These are phyloP conservation scores for Mycena amicta DNA, from an alignment of 768 basidiomycete species.

Conservation along the genomic window DNA sequence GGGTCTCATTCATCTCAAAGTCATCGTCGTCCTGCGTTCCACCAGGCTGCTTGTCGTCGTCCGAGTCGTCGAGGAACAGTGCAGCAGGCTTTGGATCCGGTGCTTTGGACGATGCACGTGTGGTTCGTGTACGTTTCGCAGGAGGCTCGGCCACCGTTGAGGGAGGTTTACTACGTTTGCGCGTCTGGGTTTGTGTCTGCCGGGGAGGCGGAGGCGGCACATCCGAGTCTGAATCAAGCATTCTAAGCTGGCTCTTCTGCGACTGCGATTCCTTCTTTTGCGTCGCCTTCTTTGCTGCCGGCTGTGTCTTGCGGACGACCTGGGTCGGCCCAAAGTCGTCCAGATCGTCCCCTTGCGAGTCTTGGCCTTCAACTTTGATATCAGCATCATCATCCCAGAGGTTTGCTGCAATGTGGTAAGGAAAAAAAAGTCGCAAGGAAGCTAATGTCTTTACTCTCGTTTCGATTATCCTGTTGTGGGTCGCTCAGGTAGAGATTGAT, in stretches of 20 bases:
- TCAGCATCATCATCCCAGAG: constrained; percentile 46
- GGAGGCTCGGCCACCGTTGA: constrained; percentile 35
- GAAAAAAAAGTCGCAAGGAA: background rate
- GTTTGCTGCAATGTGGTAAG: constrained; percentile 51
- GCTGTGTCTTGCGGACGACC: constrained; percentile 16
- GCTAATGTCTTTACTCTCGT: background rate
- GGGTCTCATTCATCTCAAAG: constrained; percentile 25
- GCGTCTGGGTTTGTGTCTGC: constrained; percentile 28
- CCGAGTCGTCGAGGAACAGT: constrained; percentile 50
- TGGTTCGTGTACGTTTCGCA: constrained; percentile 14
- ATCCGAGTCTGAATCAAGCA: constrained; percentile 44
- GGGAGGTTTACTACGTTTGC: constrained; percentile 26
- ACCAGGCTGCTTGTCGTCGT: constrained; percentile 29
- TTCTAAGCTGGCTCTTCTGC: constrained; percentile 27
- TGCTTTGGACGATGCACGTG: constrained; percentile 15
- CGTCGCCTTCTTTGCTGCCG: constrained; percentile 16
- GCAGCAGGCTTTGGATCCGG: constrained; percentile 4
- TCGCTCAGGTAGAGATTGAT: background rate
- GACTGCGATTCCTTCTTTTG: constrained; percentile 26
- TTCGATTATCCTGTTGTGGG: background rate
- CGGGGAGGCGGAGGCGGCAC: constrained; percentile 11
- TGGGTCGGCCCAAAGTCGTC: constrained; percentile 26
- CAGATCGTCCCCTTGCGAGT: constrained; percentile 26
- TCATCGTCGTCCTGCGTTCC: constrained; percentile 21
- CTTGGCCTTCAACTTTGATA: constrained; percentile 5